Evolutionary conservation across 2,329 filamentous ascomycete species (phyloP).

Genomic region (Cladophialophora chaetospira): DNA sequence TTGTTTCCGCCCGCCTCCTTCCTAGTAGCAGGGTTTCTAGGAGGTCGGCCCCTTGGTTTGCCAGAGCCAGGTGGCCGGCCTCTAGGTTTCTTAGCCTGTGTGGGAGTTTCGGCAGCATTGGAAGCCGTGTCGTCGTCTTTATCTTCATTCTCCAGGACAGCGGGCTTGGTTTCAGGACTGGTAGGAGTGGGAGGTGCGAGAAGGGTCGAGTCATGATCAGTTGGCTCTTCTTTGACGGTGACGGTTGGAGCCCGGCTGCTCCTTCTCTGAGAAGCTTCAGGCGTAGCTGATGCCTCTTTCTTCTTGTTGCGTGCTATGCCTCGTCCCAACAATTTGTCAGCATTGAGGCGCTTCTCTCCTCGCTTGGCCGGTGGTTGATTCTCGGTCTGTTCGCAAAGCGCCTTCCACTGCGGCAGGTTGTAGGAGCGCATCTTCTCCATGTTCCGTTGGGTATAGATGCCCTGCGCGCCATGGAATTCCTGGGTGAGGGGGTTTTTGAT

Average conservation of each 20-base stretch:
- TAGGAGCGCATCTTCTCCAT: constrained; percentile 95
- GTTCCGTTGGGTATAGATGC: constrained; percentile 95
- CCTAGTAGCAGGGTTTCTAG: constrained; percentile 50
- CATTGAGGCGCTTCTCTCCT: constrained; percentile 56
- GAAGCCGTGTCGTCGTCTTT: constrained; percentile 34
- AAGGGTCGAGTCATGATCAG: constrained; percentile 43
- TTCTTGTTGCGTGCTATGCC: constrained; percentile 48
- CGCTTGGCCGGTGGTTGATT: constrained; percentile 91
- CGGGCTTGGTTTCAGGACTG: constrained; percentile 47
- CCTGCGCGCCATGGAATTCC: constrained; percentile 94
- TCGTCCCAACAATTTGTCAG: constrained; percentile 32
- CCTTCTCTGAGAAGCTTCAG: constrained; percentile 43
- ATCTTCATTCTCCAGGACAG: constrained; percentile 40
- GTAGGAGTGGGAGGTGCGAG: constrained; percentile 57
- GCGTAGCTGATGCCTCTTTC: constrained; percentile 41
- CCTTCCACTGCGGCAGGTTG: constrained; percentile 94
- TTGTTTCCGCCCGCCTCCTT: constrained; percentile 57
- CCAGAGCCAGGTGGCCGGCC: constrained; percentile 49
- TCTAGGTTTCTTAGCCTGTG: constrained; percentile 38
- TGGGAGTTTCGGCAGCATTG: constrained; percentile 31
- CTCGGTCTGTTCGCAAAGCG: constrained; percentile 89
- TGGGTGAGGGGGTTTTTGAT: constrained; percentile 98
- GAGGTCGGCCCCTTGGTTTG: constrained; percentile 26
- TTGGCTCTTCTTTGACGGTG: constrained; percentile 41
- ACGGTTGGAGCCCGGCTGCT: constrained; percentile 48